phyloP scores from a whole-genome alignment of 495 filamentous ascomycete genomes.

The Amphirosellinia nigrospora region DNA sequence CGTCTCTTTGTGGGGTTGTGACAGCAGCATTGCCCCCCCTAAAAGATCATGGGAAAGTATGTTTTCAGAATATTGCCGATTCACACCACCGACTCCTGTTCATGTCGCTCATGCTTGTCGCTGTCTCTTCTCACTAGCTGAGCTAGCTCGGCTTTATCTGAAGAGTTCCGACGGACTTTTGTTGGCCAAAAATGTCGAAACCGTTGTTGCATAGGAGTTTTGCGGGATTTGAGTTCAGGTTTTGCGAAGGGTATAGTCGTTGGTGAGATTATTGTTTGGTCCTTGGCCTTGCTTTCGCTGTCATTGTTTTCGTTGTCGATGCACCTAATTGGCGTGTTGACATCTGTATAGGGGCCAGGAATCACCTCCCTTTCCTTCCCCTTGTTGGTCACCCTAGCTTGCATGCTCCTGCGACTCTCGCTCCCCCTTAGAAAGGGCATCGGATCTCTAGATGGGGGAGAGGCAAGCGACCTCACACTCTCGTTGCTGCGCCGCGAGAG shows the following conservation, averaged over 20 bases:
- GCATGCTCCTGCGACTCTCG: not conserved
- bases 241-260: not conserved
- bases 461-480: not conserved
- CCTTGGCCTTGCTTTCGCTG: not conserved
- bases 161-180: not conserved
- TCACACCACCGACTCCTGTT: not conserved
- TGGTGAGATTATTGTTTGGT: not conserved
- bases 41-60: not conserved
- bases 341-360: not conserved
- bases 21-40: not conserved
- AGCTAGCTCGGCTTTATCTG: constrained; percentile 16
- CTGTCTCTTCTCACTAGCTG: not conserved
- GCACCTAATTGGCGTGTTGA: not conserved
- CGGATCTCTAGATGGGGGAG: not conserved
- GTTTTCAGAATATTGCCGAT: constrained; percentile 1
- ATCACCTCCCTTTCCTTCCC: constrained; percentile 22
- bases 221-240: not conserved
- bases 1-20: not conserved
- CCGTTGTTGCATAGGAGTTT: constrained; percentile 3
- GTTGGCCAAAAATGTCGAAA: constrained; percentile 14
- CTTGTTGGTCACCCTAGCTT: not conserved
- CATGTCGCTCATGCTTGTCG: not conserved
- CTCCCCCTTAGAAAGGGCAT: not conserved
- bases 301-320: not conserved
- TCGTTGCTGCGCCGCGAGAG: constrained; percentile 1